Conservation (phyloP, 2,329 filamentous ascomycete genomes). For the Diplocarpon mali region DNA sequence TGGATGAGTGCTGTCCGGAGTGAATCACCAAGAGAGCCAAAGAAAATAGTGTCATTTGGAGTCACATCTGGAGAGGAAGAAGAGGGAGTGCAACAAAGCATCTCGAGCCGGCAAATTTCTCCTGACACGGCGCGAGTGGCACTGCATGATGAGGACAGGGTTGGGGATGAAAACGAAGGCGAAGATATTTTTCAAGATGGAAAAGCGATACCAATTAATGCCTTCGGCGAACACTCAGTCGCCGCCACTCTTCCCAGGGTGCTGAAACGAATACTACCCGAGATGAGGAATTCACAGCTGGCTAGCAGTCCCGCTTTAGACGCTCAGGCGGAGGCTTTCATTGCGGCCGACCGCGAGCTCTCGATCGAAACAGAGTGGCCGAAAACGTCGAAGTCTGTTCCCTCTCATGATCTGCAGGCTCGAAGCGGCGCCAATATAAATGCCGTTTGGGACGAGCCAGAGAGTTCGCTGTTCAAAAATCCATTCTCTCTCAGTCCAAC, state of each 20-base stretch:
- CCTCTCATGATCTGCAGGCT: slow-evolving; percentile 35
- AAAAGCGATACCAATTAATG: slow-evolving; percentile 3
- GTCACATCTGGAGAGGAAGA: slow-evolving; percentile 5
- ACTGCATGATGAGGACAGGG: slow-evolving; percentile 2
- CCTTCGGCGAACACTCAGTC: slow-evolving; percentile 16
- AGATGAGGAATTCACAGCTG: slow-evolving; percentile 3
- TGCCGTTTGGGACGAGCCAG: slow-evolving; percentile 2
- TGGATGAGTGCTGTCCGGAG: slow-evolving; percentile 17
- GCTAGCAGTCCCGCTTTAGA: slow-evolving; percentile 30
- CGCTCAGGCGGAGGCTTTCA: slow-evolving; percentile 40
- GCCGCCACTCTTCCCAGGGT: slow-evolving; percentile 4
- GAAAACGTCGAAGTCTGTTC: neutral
- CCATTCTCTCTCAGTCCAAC: neutral
- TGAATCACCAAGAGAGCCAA: slow-evolving; percentile 6
- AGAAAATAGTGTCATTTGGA: slow-evolving; percentile 25
- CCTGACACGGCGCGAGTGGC: slow-evolving; percentile 14
- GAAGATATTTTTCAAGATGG: slow-evolving; percentile 14
- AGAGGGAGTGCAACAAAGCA: neutral
- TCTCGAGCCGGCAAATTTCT: slow-evolving; percentile 3
- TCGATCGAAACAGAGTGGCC: slow-evolving; percentile 10
- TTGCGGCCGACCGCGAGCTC: slow-evolving; percentile 32
- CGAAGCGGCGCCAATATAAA: slow-evolving; percentile 29
- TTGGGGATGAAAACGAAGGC: neutral
- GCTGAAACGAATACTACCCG: slow-evolving; percentile 12
- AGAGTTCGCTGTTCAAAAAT: neutral